phyloP scores from a whole-genome alignment of 1,139 yeast genomes.

The Debaryomyces sp. region DNA sequence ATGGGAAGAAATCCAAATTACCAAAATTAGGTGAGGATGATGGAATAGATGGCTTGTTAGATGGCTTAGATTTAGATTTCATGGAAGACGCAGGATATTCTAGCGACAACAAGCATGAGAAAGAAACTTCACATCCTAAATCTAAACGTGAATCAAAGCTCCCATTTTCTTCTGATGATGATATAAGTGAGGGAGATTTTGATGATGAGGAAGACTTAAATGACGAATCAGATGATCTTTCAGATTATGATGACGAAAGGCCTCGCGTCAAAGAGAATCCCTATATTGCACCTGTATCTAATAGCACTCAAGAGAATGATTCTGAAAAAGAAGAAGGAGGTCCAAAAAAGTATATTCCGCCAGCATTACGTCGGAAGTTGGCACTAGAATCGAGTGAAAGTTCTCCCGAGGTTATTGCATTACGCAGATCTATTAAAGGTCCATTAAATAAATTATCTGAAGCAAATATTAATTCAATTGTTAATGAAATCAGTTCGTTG shows the following conservation, averaged over 20 bases:
- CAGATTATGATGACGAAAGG: slow-evolving; percentile 35
- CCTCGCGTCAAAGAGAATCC: slow-evolving; percentile 70
- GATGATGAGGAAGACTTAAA: slow-evolving; percentile 21
- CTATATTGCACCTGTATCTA: slow-evolving; percentile 70
- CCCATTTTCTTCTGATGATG: slow-evolving; percentile 43
- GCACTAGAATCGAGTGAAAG: slow-evolving; percentile 36
- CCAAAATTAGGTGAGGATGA: slow-evolving; percentile 63
- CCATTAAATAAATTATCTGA: slow-evolving; percentile 86
- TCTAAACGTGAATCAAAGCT: slow-evolving; percentile 23
- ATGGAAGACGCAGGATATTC: slow-evolving; percentile 12
- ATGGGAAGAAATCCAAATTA: slow-evolving; percentile 45
- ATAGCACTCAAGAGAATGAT: slow-evolving; percentile 9
- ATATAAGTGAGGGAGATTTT: slow-evolving; percentile 40
- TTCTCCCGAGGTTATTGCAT: slow-evolving; percentile 51
- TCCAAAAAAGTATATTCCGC: slow-evolving; percentile 70
- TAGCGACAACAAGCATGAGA: slow-evolving; percentile 16
- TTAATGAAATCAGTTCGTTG: slow-evolving; percentile 64
- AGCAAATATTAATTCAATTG: slow-evolving; percentile 72
- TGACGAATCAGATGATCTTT: slow-evolving; percentile 44
- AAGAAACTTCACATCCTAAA: slow-evolving; percentile 12
- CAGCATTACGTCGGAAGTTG: slow-evolving; percentile 68
- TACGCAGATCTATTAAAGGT: slow-evolving; percentile 71
- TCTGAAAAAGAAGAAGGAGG: slow-evolving; percentile 15
- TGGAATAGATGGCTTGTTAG: slow-evolving; percentile 70
- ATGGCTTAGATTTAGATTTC: slow-evolving; percentile 73